Evolutionary conservation across 805 yeast species (phyloP).

Genomic region (Cyberlindnera galapagoensis): DNA sequence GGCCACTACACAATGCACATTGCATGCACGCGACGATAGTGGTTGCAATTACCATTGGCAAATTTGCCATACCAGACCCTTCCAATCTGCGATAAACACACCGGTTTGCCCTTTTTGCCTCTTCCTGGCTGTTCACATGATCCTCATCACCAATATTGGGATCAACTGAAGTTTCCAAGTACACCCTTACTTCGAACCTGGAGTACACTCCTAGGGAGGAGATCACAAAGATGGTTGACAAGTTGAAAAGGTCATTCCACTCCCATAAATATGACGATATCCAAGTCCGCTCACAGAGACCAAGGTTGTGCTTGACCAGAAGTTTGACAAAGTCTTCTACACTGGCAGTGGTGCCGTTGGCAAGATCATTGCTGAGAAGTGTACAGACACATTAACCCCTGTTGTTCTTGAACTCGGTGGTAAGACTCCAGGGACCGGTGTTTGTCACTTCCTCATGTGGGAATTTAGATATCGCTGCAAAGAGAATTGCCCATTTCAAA

Average conservation of each 20-base stretch:
- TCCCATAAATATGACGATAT: slow-evolving; percentile 38
- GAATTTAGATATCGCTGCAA: slow-evolving; percentile 40
- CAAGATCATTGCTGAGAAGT: slow-evolving; percentile 65
- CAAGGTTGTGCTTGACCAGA: slow-evolving; percentile 46
- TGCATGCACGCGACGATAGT: too few relatives aligned
- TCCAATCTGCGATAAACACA: too few relatives aligned
- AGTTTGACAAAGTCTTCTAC: slow-evolving; percentile 77
- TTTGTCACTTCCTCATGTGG: slow-evolving; percentile 50
- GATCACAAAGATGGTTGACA: slow-evolving; percentile 41
- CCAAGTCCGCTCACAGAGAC: slow-evolving; percentile 50
- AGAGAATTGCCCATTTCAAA: slow-evolving; percentile 72
- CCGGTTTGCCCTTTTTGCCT: too few relatives aligned
- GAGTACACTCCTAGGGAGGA: slow-evolving; percentile 39
- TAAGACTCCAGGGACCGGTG: slow-evolving; percentile 82
- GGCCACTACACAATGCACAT: too few relatives aligned
- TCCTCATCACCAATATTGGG: too few relatives aligned
- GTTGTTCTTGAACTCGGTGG: slow-evolving; percentile 84
- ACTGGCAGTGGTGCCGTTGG: slow-evolving; percentile 83
- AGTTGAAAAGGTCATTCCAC: slow-evolving; percentile 35
- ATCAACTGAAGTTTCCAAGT: too few relatives aligned
- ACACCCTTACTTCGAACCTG: too few relatives aligned
- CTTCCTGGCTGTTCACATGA: too few relatives aligned
- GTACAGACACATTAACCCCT: slow-evolving; percentile 83
- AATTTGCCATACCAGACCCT: too few relatives aligned
- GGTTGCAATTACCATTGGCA: too few relatives aligned